phyloP scores from a whole-genome alignment of 257 asterid genomes.

The Mitragyna speciosa region DNA sequence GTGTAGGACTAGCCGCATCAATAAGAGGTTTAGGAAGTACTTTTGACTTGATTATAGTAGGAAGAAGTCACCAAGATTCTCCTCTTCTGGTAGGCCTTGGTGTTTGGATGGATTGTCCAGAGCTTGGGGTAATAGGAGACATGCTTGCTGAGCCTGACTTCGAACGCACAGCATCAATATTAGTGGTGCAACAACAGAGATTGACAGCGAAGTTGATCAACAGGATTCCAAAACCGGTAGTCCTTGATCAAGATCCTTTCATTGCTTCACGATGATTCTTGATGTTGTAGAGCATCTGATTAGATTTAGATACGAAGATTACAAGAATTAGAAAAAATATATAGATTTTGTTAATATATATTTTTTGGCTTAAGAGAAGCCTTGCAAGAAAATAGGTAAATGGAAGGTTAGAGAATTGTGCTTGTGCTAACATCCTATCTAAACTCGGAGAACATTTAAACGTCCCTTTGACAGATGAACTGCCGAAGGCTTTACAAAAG shows the following conservation, averaged over 20 bases:
- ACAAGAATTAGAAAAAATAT: not conserved
- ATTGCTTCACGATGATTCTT: constrained; percentile 9
- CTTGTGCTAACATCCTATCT: too few relatives aligned
- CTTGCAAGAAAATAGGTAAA: too few relatives aligned
- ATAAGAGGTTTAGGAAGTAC: constrained; percentile 38
- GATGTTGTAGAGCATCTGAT: not conserved
- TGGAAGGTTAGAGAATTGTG: too few relatives aligned
- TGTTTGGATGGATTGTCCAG: constrained; percentile 88
- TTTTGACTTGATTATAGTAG: constrained; percentile 59
- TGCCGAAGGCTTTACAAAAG: too few relatives aligned
- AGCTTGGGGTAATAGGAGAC: constrained; percentile 80
- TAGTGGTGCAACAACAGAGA: constrained; percentile 82
- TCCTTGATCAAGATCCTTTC: constrained; percentile 35
- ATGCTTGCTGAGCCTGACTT: constrained; percentile 61
- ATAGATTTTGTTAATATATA: too few relatives aligned
- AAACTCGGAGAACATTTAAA: too few relatives aligned
- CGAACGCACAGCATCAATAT: constrained; percentile 56
- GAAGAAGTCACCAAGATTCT: constrained; percentile 58
- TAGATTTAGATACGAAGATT: not conserved
- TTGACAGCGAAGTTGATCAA: constrained; percentile 41
- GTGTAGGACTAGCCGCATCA: constrained; percentile 61
- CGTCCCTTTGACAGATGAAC: too few relatives aligned
- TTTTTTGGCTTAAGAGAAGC: too few relatives aligned
- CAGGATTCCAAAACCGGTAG: constrained; percentile 40
- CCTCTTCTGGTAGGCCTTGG: constrained; percentile 63